Conservation (phyloP, 176 grass and related monocot species). For the Elaeis guineensis region DNA sequence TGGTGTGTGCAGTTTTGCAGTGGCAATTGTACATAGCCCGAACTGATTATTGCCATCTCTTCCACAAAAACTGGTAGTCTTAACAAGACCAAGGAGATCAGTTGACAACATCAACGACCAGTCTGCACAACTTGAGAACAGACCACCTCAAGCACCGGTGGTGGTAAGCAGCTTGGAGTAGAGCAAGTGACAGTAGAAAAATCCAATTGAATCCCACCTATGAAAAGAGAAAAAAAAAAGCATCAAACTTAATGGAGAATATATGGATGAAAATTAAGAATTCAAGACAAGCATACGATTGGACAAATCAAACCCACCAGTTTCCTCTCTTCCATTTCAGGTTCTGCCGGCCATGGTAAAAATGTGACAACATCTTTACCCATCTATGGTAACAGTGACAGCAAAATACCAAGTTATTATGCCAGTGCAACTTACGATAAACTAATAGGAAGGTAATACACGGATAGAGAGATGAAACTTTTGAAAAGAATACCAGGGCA, state of each 20-base stretch:
- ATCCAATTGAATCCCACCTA: slow-evolving; percentile 97
- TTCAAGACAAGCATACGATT: no score
- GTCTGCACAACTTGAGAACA: slow-evolving; percentile 70
- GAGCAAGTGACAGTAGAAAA: slow-evolving; percentile 80
- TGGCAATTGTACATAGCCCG: slow-evolving; percentile 45
- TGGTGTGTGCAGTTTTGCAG: not conserved
- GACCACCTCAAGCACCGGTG: slow-evolving; percentile 96
- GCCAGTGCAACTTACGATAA: no score
- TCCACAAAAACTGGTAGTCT: slow-evolving; percentile 14
- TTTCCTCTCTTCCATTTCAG: slow-evolving; percentile 99
- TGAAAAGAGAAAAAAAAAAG: slow-evolving; percentile 2
- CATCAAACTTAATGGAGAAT: not conserved
- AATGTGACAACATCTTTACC: slow-evolving; percentile 62
- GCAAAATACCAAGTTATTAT: not conserved
- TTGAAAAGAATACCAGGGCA: slow-evolving; percentile 45
- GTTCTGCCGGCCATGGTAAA: slow-evolving; percentile 81
- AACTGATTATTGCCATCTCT: slow-evolving; percentile 47
- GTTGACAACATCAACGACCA: slow-evolving; percentile 89
- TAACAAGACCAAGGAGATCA: slow-evolving; percentile 33
- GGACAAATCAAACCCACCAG: slow-evolving; percentile 34
- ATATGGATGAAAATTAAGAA: no score
- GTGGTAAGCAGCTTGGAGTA: slow-evolving; percentile 97
- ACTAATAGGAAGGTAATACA: no score
- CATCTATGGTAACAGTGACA: slow-evolving; percentile 46
- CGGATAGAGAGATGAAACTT: not conserved